phyloP scores from a whole-genome alignment of 1,139 yeast genomes.

The Lodderomyces parapsilosis region DNA sequence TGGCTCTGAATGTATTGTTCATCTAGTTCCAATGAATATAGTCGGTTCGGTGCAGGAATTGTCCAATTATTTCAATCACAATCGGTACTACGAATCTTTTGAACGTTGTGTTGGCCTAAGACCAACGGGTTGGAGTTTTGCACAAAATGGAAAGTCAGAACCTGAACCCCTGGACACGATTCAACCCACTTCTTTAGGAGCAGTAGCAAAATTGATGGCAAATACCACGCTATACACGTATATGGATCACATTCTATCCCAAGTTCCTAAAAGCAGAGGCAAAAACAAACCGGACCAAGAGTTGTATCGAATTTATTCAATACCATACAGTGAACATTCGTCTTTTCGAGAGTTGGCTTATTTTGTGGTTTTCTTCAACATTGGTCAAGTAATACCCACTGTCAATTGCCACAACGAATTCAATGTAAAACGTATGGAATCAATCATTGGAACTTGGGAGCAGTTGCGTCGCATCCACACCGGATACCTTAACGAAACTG shows the following conservation, averaged over 20 bases:
- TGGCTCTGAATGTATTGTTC: constrained; percentile 57
- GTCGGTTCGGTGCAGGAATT: constrained; percentile 38
- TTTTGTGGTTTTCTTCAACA: constrained; percentile 55
- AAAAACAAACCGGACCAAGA: constrained; percentile 24
- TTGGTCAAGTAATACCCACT: constrained; percentile 68
- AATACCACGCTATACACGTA: constrained; percentile 25
- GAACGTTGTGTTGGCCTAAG: constrained; percentile 61
- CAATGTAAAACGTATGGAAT: constrained; percentile 37
- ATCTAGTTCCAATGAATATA: constrained; percentile 63
- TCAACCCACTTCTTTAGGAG: constrained; percentile 8
- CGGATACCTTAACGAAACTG: constrained; percentile 10
- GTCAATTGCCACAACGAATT: constrained; percentile 55
- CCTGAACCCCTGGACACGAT: constrained; percentile 4
- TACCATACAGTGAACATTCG: constrained; percentile 94
- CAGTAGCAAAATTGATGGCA: constrained; percentile 18
- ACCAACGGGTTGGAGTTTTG: constrained; percentile 89
- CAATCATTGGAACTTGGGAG: constrained; percentile 51
- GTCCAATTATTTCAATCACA: constrained; percentile 50
- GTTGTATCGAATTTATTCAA: constrained; percentile 49
- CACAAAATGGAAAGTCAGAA: constrained; percentile 9
- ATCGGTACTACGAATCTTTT: constrained; percentile 44
- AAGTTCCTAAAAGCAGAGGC: constrained; percentile 20
- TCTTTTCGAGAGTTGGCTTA: constrained; percentile 75
- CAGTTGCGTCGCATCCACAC: constrained; percentile 17
- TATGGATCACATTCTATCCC: constrained; percentile 32